These are phyloP conservation scores for Cytospora piceicola DNA, from an alignment of 2,329 filamentous ascomycete genomes.

Conservation along the genomic window DNA sequence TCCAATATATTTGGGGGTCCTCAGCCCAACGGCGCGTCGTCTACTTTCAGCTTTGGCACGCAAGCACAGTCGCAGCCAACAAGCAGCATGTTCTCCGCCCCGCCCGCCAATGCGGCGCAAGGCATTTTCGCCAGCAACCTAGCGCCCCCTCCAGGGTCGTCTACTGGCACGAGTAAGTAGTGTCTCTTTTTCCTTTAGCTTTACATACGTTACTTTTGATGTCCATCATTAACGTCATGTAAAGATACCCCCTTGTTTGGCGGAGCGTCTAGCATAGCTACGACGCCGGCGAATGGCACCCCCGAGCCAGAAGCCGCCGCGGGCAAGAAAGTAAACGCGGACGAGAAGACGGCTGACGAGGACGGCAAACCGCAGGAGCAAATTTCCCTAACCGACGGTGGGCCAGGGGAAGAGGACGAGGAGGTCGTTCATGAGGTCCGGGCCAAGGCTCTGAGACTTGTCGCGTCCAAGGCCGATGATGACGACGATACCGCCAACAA, in stretches of 20 bases:
- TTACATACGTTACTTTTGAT: conserved; percentile 30
- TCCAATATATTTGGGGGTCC: conserved; percentile 27
- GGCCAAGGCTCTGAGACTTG: conserved; percentile 69
- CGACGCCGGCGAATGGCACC: conserved; percentile 62
- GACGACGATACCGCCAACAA: conserved; percentile 48
- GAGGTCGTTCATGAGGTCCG: conserved; percentile 70
- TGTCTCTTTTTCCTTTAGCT: conserved; percentile 22
- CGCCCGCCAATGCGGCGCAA: conserved; percentile 35
- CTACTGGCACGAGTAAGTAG: conserved; percentile 49
- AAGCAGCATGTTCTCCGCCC: conserved; percentile 36
- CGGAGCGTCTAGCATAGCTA: conserved; percentile 63
- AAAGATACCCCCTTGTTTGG: conserved; percentile 61
- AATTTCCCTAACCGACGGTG: conserved; percentile 68
- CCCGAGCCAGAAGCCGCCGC: conserved; percentile 56
- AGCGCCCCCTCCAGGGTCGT: conserved; percentile 37
- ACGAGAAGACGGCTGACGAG: conserved; percentile 52
- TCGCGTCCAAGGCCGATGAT: conserved; percentile 48
- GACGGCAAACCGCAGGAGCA: conserved; percentile 62
- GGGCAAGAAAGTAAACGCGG: conserved; percentile 45
- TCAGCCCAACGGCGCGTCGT: conserved; percentile 34
- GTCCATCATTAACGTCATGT: conserved; percentile 47
- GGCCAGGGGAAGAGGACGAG: conserved; percentile 74
- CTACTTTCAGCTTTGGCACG: conserved; percentile 46
- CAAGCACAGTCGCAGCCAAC: conserved; percentile 34
- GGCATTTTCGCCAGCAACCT: conserved; percentile 38